Base-by-base conservation (phyloP, 208 protist species). In the Trypanosoma lewisi region DNA sequence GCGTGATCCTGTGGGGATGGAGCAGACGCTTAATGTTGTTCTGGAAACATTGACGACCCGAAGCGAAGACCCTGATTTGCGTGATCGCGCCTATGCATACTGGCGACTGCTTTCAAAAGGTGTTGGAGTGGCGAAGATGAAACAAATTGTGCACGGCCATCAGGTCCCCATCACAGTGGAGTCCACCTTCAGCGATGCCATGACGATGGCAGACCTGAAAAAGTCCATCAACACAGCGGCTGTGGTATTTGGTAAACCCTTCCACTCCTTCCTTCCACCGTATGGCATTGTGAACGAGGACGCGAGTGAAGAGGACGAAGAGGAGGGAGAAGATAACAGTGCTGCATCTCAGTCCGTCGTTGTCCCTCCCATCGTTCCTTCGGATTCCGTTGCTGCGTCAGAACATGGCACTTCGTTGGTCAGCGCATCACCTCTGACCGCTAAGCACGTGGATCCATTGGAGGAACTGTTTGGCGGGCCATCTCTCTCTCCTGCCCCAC, bases 11-110 rank as follows among this genome's bases (percentile, higher is more conserved):
- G 39, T 69, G 45, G 72, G 73, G 19, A 97, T 96, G 57, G 71
- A 92, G 62, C 53, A 68, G 58, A 83, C 77, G 19, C 78, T 94
- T 36, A 77, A 89, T 63, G 44, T 52, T 37, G 75, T 95, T 7
- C 65, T 95, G 37, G 78, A 95, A 28, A 78, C 58, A 4, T 63
- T 90, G 17, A 89, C 88, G 33, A 79, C 66, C n/a, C 87, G 96
- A 49, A 93, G 82, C 60, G 91, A 96, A 58, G 98, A 99, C 73
- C 97, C 98, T 27, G 99, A 99, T 79, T 71, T 99, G 3, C 85
- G 98, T 30, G 98, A 99, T 70, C 94, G 99, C 54, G 98, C 97
- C 49, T 99, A 98, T 72, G 93, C 99, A 16, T 99, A 99, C 80
- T 99, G 98, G 98, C 87, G 99, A 25, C 84, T 99, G 27, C 89